Evolutionary conservation across 2,329 filamentous ascomycete species (phyloP).

Genomic region (Simplicillium aogashimaense): DNA sequence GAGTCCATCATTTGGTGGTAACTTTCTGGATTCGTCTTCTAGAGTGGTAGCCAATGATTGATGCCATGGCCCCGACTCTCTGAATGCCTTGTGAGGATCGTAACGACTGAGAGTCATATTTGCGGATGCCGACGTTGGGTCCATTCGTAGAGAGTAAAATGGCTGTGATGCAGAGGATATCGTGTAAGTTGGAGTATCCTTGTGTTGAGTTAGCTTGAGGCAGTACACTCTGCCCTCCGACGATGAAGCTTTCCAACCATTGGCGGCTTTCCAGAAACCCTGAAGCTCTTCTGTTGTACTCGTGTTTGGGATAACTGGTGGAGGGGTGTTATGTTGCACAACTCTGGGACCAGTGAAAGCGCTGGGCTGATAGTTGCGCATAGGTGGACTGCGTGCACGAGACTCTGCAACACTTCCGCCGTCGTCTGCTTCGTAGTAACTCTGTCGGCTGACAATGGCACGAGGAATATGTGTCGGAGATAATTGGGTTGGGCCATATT

Average conservation of each 20-base stretch:
- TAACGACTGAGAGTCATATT: constrained; percentile 49
- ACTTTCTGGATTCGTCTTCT: constrained; percentile 41
- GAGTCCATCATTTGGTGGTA: constrained; percentile 50
- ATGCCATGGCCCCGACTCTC: constrained; percentile 36
- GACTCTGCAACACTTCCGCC: background rate
- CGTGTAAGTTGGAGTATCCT: constrained; percentile 56
- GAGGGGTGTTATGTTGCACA: constrained; percentile 14
- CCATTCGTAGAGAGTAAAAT: constrained; percentile 56
- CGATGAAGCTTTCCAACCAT: constrained; percentile 56
- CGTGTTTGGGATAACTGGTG: constrained; percentile 35
- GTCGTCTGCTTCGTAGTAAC: constrained; percentile 29
- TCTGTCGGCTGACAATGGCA: constrained; percentile 54
- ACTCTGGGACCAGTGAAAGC: background rate
- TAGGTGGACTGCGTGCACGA: constrained; percentile 1
- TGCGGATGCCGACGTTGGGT: constrained; percentile 54
- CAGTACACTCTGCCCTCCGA: constrained; percentile 51
- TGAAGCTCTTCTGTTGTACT: constrained; percentile 53
- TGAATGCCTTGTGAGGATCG: constrained; percentile 50
- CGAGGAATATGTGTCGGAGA: constrained; percentile 54
- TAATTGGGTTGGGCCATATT: constrained; percentile 59
- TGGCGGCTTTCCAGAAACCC: constrained; percentile 58
- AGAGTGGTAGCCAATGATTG: constrained; percentile 49
- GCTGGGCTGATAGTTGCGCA: background rate
- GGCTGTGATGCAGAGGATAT: constrained; percentile 52
- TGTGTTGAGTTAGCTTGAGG: constrained; percentile 43